Percentiles rank a stretch among this genome's conserved stretches.
Conservation (phyloP, 2,329 filamentous ascomycete species). For the Cladosporium oxysporum region DNA sequence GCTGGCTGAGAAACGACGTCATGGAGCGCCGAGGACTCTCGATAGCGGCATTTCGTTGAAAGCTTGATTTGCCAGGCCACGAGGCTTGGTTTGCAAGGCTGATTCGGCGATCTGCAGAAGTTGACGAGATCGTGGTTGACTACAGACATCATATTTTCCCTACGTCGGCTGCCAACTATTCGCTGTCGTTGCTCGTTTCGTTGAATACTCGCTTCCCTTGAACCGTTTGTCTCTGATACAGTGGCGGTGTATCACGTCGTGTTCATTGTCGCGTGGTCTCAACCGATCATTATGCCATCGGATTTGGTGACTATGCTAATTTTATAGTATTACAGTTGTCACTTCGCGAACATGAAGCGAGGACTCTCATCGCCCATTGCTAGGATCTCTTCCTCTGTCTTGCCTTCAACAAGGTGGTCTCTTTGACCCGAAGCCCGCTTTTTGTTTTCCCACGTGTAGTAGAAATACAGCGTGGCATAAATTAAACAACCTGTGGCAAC, state of each 20-base stretch:
- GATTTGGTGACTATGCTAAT: not conserved
- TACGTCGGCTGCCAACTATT: no score
- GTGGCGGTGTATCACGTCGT: no score
- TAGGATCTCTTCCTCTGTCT: conserved; percentile 62
- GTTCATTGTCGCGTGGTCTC: no score
- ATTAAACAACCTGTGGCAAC: conserved; percentile 34
- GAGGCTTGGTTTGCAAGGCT: conserved; percentile 7
- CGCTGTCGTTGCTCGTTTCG: not conserved
- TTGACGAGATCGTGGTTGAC: not conserved
- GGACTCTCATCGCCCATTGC: conserved; percentile 62
- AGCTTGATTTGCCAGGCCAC: conserved; percentile 3
- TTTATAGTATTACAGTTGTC: not conserved
- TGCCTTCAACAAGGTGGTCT: conserved; percentile 65
- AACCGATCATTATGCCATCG: not conserved
- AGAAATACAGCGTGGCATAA: conserved; percentile 37
- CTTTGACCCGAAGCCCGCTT: conserved; percentile 57
- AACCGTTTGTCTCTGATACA: no score
- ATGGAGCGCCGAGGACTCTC: not conserved
- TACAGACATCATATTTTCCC: not conserved
- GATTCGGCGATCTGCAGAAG: not conserved
- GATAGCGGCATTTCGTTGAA: not conserved
- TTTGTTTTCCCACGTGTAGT: conserved; percentile 41
- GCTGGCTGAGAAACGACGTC: not conserved
- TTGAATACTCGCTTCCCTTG: not conserved
- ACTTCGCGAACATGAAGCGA: conserved; percentile 9